Conservation (phyloP, 208 protist species). For the Phytomonas sp. region DNA sequence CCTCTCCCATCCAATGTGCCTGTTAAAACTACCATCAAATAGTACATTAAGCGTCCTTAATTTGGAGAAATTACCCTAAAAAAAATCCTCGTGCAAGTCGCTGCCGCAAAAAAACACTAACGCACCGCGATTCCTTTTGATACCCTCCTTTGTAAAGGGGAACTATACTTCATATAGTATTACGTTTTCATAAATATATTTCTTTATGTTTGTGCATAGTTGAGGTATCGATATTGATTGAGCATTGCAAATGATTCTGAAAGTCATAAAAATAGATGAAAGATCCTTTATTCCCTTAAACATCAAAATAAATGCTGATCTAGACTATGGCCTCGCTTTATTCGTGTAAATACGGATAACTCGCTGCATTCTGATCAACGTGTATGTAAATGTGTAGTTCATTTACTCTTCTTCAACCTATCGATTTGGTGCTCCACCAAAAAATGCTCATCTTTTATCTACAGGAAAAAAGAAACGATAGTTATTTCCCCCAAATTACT, state of each 20-base stretch:
- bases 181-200: not conserved
- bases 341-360: not conserved
- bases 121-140: constrained; percentile 9
- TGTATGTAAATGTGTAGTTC: constrained; percentile 8
- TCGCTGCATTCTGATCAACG: constrained; percentile 3
- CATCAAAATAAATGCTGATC: not conserved
- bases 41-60: not conserved
- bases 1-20: constrained; percentile 10
- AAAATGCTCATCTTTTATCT: not conserved
- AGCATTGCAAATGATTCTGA: not conserved
- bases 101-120: not conserved
- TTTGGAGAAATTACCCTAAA: not conserved
- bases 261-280: not conserved
- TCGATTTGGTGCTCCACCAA: not conserved
- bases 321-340: not conserved
- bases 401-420: too few relatives aligned
- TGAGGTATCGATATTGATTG: not conserved
- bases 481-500: not conserved
- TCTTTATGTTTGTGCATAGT: not conserved
- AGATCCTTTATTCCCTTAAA: not conserved
- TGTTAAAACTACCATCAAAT: not conserved
- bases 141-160: not conserved
- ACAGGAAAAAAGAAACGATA: not conserved
- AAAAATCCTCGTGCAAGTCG: not conserved
- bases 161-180: not conserved